Conservation (phyloP, 2,329 filamentous ascomycete species). For the Zasmidium citrigriseum region DNA sequence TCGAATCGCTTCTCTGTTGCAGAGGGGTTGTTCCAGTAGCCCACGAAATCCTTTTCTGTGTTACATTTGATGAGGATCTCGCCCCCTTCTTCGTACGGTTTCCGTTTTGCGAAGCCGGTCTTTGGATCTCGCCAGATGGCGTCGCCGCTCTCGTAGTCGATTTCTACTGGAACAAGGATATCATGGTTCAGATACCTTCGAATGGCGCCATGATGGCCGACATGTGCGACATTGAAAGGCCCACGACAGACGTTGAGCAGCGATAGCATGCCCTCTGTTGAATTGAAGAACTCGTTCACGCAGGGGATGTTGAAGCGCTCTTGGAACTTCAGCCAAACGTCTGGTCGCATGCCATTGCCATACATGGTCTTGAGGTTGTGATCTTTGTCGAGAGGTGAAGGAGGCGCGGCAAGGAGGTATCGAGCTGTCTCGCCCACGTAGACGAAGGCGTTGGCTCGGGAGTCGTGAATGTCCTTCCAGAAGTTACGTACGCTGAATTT, state of each 20-base stretch:
- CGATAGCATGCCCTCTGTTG: slow-evolving; percentile 69
- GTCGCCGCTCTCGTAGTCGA: slow-evolving; percentile 68
- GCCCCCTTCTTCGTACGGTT: slow-evolving; percentile 68
- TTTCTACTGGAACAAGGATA: slow-evolving; percentile 64
- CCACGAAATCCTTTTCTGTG: slow-evolving; percentile 61
- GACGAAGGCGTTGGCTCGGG: slow-evolving; percentile 68
- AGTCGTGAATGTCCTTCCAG: slow-evolving; percentile 71
- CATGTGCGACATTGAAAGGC: slow-evolving; percentile 62
- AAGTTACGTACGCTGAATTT: slow-evolving; percentile 70
- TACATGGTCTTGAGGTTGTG: slow-evolving; percentile 63
- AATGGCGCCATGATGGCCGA: slow-evolving; percentile 71
- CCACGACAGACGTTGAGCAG: slow-evolving; percentile 50
- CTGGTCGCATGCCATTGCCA: slow-evolving; percentile 68
- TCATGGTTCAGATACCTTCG: slow-evolving; percentile 56
- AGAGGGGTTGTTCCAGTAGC: slow-evolving; percentile 68
- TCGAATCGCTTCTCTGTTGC: slow-evolving; percentile 62
- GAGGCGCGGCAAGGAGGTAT: slow-evolving; percentile 70
- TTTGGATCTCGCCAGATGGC: slow-evolving; percentile 62
- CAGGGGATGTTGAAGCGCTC: slow-evolving; percentile 64
- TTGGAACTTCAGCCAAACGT: slow-evolving; percentile 67
- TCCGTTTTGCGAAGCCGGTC: slow-evolving; percentile 67
- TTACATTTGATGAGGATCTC: slow-evolving; percentile 71
- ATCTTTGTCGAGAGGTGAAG: slow-evolving; percentile 60
- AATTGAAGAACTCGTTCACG: slow-evolving; percentile 76
- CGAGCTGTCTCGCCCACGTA: slow-evolving; percentile 79